Percentiles rank a stretch among this genome's conserved stretches.
These are phyloP conservation scores for Priceomyces carsonii DNA, from an alignment of 805 yeast species.

Conservation along the genomic window DNA sequence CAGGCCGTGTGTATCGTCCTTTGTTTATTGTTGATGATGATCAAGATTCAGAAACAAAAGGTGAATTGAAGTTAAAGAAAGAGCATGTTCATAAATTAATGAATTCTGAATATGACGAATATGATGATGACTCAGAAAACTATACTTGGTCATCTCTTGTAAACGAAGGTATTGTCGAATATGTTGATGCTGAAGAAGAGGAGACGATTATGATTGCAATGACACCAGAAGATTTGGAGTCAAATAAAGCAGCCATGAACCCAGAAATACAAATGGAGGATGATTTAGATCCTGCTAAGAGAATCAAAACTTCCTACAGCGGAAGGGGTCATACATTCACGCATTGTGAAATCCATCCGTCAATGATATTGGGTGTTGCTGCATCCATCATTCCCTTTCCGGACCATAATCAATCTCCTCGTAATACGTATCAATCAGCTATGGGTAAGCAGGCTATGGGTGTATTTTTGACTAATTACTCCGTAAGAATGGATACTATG, in stretches of 20 bases:
- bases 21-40: conserved; percentile 91
- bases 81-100: conserved; percentile 76
- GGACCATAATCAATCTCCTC: conserved; percentile 98
- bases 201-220: conserved; percentile 98
- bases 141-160: conserved; percentile 87
- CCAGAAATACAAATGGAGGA: conserved; percentile 43
- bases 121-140: conserved; percentile 51
- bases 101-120: conserved; percentile 63
- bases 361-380: conserved; percentile 98
- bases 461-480: conserved; percentile 91
- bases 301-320: conserved; percentile 70
- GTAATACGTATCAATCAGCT: conserved; percentile 98
- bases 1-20: conserved; percentile 98
- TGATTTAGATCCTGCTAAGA: conserved; percentile 72
- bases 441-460: conserved; percentile 99
- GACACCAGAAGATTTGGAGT: conserved; percentile 95
- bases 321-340: conserved; percentile 78
- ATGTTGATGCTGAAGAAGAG: conserved; percentile 98
- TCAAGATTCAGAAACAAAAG: conserved; percentile 62
- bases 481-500: conserved; percentile 99
- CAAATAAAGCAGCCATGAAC: conserved; percentile 46
- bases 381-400: conserved; percentile 99
- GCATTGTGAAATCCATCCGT: conserved; percentile 98
- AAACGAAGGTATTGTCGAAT: conserved; percentile 86
- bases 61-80: conserved; percentile 81